Percentiles rank a stretch among this genome's conserved stretches.
These are phyloP conservation scores for Alternaria sp. DNA, from an alignment of 2,329 filamentous ascomycete genomes.

Conservation along the genomic window DNA sequence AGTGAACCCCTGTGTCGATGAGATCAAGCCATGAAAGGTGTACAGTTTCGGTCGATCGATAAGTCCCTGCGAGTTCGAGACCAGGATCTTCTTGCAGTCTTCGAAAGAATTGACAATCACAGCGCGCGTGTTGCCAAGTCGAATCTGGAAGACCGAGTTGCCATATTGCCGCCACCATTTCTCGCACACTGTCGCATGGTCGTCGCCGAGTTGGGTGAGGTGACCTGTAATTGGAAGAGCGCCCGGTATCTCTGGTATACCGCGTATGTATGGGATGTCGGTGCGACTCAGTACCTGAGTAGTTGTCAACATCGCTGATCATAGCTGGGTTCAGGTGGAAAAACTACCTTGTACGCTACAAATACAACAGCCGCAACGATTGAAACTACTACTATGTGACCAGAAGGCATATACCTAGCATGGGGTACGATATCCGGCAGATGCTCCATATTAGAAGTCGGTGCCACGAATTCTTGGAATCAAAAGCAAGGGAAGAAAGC, in stretches of 20 bases:
- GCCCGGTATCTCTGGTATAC: conserved; percentile 58
- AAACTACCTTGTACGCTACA: conserved; percentile 6
- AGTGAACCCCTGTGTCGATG: conserved; percentile 58
- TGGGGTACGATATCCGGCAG: conserved; percentile 1
- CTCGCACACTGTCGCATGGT: conserved; percentile 61
- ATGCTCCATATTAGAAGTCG: background rate
- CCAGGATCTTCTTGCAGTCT: conserved; percentile 59
- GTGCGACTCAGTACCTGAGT: conserved; percentile 42
- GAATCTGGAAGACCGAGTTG: conserved; percentile 59
- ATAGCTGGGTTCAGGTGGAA: no score
- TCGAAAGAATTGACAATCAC: conserved; percentile 62
- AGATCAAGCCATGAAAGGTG: conserved; percentile 62
- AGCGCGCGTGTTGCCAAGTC: conserved; percentile 59
- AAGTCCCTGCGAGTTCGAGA: conserved; percentile 57
- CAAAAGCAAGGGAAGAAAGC: background rate
- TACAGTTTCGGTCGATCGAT: conserved; percentile 60
- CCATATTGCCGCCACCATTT: conserved; percentile 58
- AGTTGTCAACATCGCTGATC: background rate
- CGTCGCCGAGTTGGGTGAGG: conserved; percentile 58
- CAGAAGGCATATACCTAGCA: background rate
- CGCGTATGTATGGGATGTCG: conserved; percentile 58
- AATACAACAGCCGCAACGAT: background rate
- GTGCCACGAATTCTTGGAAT: background rate
- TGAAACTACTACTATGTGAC: background rate
- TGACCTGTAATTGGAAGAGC: conserved; percentile 59